Conservation (phyloP, 2,329 filamentous ascomycete species). For the Pezicula carpinea region DNA sequence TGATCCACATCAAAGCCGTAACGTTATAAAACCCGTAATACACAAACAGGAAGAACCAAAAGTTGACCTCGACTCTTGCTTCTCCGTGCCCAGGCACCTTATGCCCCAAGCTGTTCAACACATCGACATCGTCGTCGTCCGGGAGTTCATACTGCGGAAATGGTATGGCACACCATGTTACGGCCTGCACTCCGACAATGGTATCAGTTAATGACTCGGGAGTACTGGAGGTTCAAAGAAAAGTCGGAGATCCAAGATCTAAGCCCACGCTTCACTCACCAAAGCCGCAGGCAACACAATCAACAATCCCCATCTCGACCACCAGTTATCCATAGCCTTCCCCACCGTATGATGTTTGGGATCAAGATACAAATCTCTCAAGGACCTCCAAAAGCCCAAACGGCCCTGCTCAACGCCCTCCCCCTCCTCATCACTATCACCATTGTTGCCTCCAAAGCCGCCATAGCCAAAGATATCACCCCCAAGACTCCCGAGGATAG, state of each 20-base stretch:
- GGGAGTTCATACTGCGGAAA: constrained; percentile 58
- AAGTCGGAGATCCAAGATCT: constrained; percentile 2
- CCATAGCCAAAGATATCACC: constrained; percentile 3
- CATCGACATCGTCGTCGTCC: constrained; percentile 35
- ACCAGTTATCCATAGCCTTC: constrained; percentile 57
- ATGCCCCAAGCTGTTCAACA: constrained; percentile 23
- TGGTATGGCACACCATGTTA: constrained; percentile 61
- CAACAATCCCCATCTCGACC: constrained; percentile 55
- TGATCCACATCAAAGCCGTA: constrained; percentile 65
- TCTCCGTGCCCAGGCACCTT: constrained; percentile 57
- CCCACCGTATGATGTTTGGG: constrained; percentile 55
- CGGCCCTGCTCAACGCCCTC: constrained; percentile 23
- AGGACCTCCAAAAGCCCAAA: constrained; percentile 19
- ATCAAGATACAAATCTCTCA: constrained; percentile 55
- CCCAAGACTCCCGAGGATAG: constrained; percentile 11
- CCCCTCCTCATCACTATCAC: constrained; percentile 33
- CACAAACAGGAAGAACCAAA: constrained; percentile 67
- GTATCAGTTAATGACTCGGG: background rate
- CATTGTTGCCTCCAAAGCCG: constrained; percentile 12
- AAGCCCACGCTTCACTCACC: constrained; percentile 37
- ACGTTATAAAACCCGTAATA: constrained; percentile 68
- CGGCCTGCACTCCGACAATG: constrained; percentile 38
- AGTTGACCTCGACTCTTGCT: constrained; percentile 60
- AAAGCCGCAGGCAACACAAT: constrained; percentile 56
- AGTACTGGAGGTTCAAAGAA: no score